Percentiles rank a stretch among this genome's conserved stretches.
Conservation (phyloP, 176 grass and related monocot genomes). For the Lolium multiflorum region DNA sequence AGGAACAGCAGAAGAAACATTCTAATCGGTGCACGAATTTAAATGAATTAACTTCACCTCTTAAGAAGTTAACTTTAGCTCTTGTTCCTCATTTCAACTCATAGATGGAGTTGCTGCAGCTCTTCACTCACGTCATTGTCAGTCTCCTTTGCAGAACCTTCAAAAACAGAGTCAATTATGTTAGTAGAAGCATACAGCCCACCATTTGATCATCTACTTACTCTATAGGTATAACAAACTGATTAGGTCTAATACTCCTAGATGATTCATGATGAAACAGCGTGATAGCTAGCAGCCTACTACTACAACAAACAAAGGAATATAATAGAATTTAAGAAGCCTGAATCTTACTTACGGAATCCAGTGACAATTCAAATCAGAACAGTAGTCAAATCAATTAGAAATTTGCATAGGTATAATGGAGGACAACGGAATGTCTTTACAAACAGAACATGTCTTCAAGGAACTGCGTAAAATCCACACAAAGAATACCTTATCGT, state of each 20-base stretch:
- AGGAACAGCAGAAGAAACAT: too few relatives aligned
- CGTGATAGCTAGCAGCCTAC: not conserved
- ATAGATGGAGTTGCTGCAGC: not conserved
- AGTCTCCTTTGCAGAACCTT: constrained; percentile 1
- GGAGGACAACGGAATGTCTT: not conserved
- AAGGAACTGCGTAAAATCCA: not conserved
- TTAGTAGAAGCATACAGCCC: too few relatives aligned
- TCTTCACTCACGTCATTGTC: not conserved
- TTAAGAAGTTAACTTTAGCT: not conserved
- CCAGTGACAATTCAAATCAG: not conserved
- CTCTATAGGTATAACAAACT: too few relatives aligned
- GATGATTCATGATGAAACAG: too few relatives aligned
- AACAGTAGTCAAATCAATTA: not conserved
- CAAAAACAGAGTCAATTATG: not conserved
- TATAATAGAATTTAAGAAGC: too few relatives aligned
- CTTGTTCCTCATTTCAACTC: not conserved
- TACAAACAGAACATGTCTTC: not conserved
- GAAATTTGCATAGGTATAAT: not conserved
- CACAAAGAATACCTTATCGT: not conserved
- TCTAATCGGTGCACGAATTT: not conserved
- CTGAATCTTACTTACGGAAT: too few relatives aligned
- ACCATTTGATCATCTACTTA: too few relatives aligned
- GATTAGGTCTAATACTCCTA: too few relatives aligned
- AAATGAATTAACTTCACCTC: not conserved
- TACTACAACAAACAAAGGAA: too few relatives aligned